Base-by-base conservation (phyloP, 192 early-diverging fungal species). In the Jimgerdemannia flammicorona region DNA sequence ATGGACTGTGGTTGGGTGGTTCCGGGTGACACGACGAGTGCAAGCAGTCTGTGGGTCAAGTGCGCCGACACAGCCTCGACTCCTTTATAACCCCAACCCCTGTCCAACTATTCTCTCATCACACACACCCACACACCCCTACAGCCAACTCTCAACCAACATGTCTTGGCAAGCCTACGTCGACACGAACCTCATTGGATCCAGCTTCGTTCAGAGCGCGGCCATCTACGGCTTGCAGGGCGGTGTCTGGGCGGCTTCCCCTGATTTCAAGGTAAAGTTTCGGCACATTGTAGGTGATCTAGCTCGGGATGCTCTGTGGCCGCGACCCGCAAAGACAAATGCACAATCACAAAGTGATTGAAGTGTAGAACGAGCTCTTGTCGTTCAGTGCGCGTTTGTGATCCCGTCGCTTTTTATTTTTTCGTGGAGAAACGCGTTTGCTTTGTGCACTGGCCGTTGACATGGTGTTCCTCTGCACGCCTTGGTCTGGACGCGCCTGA, bases 151-250 rank as follows among this genome's bases (percentile, higher is more conserved):
- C 29, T 29, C 29, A 29, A 29, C 49, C 49, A 91, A 71, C 72
- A 94, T 92, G 91, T 90, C 88, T 73, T 94, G 92, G 92, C 89
- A 94, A 86, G 49, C 83, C 72, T 97, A 96, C 85, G 90, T 97
- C 78, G 94, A 95, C 80, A 80, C 68, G 77, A 94, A 91, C 86
- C 88, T 95, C 67, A 79, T 95, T 70, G 92, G 84, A 39, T 90
- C 92, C 66, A 87, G 88, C 40, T 91, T 92, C 81, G 87, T 95
- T 78, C 17, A 74, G 72, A 81, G 91, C 76, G 97, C 87, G 54
- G 91, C 91, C 70, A 98, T 99, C 80, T 87, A 89, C 82, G 96
- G 96, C 72, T 43, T 76, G 11, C 89, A 86, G 75, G 92, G 94
- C 75, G 95, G 93, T 68, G 72, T 87, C 66, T 99, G 97, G 97